These are phyloP conservation scores for Citrus sinensis DNA, from an alignment of 345 rosid species.

Conservation along the genomic window DVS_A1.0 CM039165.1:37361501-37362000, in stretches of 20 bases:
- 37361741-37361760: not conserved
- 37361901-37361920: not conserved
- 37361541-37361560: not conserved
- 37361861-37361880: not conserved
- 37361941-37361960: slow-evolving; percentile 39
- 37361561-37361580: not conserved
- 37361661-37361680: not conserved
- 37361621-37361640: slow-evolving; percentile 11
- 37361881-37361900: not conserved
- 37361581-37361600: not conserved
- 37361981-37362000: slow-evolving; percentile 99
- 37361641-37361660: slow-evolving; percentile 10
- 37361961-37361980: slow-evolving; percentile 72
- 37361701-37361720: slow-evolving; percentile 6
- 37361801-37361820: not conserved
- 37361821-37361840: not conserved
- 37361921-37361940: slow-evolving; percentile 27
- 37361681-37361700: not conserved
- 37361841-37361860: not conserved
- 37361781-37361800: not conserved
- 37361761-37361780: not conserved
- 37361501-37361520: not conserved
- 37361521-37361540: not conserved
- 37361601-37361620: not conserved
- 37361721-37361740: not conserved